Percentiles rank a stretch among this genome's conserved stretches.
Evolutionary conservation across 441 rosid species (phyloP).

Genomic region (Jatropha multifida): DNA sequence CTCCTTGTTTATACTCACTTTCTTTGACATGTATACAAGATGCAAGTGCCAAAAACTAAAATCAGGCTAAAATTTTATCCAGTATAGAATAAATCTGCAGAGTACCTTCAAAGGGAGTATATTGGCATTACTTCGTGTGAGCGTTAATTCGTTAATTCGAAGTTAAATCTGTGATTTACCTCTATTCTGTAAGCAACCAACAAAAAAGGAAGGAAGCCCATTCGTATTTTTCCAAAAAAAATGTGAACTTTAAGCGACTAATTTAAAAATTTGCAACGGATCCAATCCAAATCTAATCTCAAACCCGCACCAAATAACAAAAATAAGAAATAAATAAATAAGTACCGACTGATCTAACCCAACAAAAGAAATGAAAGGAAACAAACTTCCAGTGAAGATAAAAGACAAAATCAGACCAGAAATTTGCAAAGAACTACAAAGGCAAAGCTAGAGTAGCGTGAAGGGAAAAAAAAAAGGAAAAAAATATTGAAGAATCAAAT

Average conservation of each 20-base stretch:
- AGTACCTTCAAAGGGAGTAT: neutral
- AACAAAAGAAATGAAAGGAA: neutral
- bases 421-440: neutral
- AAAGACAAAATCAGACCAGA: neutral
- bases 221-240: neutral
- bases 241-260: neutral
- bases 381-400: neutral
- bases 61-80: neutral
- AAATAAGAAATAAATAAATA: neutral
- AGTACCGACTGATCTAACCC: neutral
- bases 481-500: neutral
- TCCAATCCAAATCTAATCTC: conserved; percentile 4
- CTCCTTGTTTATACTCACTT: neutral
- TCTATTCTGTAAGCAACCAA: neutral
- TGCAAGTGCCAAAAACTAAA: neutral
- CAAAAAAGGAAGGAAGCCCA: neutral
- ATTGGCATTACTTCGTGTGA: neutral
- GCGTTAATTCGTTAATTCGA: neutral
- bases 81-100: neutral
- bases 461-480: neutral
- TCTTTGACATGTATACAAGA: neutral
- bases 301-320: neutral
- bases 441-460: neutral
- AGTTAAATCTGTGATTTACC: neutral
- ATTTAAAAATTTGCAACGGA: neutral